Conservation (phyloP, 495 filamentous ascomycete genomes). For the Tuber magnatum region DNA sequence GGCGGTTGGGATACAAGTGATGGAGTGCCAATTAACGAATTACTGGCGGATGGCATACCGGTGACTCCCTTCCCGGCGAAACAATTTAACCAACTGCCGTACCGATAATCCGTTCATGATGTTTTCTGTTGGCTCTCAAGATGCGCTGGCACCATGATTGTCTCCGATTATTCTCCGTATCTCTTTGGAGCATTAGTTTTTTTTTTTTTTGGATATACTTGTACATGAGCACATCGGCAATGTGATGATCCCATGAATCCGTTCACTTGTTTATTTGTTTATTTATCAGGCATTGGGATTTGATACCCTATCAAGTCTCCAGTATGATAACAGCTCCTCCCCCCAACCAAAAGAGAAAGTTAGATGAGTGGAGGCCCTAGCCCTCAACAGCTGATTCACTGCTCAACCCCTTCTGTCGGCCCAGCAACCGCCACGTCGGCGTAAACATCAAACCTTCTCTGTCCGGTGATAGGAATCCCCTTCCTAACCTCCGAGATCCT, state of each 20-base stretch:
- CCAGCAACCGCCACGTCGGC: constrained; percentile 67
- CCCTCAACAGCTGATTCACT: background rate
- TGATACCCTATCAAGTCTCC: background rate
- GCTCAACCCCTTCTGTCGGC: constrained; percentile 13
- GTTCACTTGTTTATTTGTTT: background rate
- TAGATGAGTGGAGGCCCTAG: background rate
- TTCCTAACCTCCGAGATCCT: constrained; percentile 70
- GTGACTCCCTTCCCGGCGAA: background rate
- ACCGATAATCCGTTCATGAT: background rate
- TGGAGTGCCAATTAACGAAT: too few species aligned
- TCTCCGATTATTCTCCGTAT: background rate
- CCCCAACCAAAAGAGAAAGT: background rate
- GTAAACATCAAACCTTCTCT: constrained; percentile 94
- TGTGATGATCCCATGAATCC: background rate
- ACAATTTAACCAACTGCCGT: background rate
- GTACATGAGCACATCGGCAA: background rate
- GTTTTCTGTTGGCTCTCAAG: background rate
- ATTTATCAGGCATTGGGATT: background rate
- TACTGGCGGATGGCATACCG: too few species aligned
- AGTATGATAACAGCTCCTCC: background rate
- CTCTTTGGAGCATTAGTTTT: background rate
- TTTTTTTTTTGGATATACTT: background rate
- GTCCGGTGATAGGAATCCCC: constrained; percentile 73
- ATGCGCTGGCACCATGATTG: background rate
- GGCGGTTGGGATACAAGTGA: too few species aligned